A percentile compares a stretch with the other conserved stretches of the same genome.
These are phyloP conservation scores for Pseudogymnoascus sp. DNA, from an alignment of 2,329 filamentous ascomycete species.

Conservation along the genomic window DNA sequence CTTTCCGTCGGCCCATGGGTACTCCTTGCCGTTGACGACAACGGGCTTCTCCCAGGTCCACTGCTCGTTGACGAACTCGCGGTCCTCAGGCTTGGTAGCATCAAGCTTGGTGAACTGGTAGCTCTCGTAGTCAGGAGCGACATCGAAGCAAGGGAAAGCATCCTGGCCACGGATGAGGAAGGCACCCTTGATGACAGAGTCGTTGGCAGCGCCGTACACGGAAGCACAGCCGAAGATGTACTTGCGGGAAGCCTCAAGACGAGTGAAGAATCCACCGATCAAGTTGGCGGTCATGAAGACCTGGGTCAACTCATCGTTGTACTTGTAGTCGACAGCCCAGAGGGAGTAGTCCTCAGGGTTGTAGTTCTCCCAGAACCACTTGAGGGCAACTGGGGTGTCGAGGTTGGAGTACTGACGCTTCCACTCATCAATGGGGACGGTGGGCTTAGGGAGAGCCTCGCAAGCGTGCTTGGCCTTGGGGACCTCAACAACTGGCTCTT, in stretches of 20 bases:
- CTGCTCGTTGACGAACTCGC: conserved; percentile 74
- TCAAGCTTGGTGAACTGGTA: conserved; percentile 97
- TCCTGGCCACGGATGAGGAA: conserved; percentile 95
- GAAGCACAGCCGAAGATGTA: conserved; percentile 88
- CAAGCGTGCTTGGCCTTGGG: conserved; percentile 97
- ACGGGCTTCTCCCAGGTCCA: conserved; percentile 92
- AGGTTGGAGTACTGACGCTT: conserved; percentile 99
- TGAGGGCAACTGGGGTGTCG: conserved; percentile 76
- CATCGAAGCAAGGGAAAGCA: conserved; percentile 78
- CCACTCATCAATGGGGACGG: conserved; percentile 88
- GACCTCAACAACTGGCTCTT: conserved; percentile 49
- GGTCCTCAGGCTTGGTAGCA: conserved; percentile 76
- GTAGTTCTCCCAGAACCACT: conserved; percentile 98
- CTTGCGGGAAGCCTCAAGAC: conserved; percentile 96
- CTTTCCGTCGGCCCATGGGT: conserved; percentile 85
- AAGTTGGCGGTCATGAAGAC: conserved; percentile 99
- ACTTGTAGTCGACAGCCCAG: conserved; percentile 96
- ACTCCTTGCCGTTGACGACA: conserved; percentile 76
- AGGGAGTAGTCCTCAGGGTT: conserved; percentile 94
- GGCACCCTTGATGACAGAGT: conserved; percentile 86
- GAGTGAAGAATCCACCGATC: conserved; percentile 95
- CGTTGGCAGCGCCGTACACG: conserved; percentile 83
- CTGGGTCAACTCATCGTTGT: conserved; percentile 95
- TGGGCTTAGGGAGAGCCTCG: conserved; percentile 72
- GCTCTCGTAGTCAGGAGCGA: conserved; percentile 94